These are phyloP conservation scores for Lentithecium fluviatile DNA, from an alignment of 495 filamentous ascomycete species.

Conservation along the genomic window DNA sequence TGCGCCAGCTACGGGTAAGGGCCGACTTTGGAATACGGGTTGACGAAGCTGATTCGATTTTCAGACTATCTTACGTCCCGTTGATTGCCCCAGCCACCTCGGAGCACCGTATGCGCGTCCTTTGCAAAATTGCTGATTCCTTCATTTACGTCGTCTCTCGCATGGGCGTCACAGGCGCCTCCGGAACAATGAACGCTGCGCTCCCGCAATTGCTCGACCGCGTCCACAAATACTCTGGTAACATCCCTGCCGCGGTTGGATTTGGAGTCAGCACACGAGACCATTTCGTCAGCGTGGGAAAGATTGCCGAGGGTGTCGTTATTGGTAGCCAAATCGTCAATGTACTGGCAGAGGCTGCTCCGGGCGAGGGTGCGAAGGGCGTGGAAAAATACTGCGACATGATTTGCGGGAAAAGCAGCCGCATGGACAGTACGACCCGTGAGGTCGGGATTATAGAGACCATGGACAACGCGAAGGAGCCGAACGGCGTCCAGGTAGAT, in stretches of 20 bases:
- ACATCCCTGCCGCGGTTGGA: constrained; percentile 84
- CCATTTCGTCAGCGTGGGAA: constrained; percentile 82
- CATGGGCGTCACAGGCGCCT: constrained; percentile 94
- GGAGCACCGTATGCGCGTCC: constrained; percentile 85
- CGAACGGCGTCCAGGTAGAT: constrained; percentile 57
- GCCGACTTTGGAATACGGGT: neutral
- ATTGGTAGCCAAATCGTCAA: constrained; percentile 93
- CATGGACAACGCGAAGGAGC: constrained; percentile 53
- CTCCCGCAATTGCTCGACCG: constrained; percentile 76
- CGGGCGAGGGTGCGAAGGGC: constrained; percentile 66
- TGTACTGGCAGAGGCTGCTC: constrained; percentile 66
- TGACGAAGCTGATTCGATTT: neutral
- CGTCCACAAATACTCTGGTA: constrained; percentile 90
- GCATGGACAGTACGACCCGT: constrained; percentile 46
- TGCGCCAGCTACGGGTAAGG: constrained; percentile 56
- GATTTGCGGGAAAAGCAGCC: constrained; percentile 58
- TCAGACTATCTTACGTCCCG: constrained; percentile 86
- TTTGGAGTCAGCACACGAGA: constrained; percentile 96
- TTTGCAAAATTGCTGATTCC: constrained; percentile 95
- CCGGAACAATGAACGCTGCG: constrained; percentile 72
- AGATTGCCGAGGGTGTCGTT: constrained; percentile 91
- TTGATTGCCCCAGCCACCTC: constrained; percentile 93
- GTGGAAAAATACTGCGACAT: constrained; percentile 84
- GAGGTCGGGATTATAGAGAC: constrained; percentile 67
- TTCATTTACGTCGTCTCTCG: constrained; percentile 99